Evolutionary conservation across 805 yeast genomes (phyloP), one percentile per base, ranked within the genome.

Genomic region (Wickerhamiella lipophila): DNA sequence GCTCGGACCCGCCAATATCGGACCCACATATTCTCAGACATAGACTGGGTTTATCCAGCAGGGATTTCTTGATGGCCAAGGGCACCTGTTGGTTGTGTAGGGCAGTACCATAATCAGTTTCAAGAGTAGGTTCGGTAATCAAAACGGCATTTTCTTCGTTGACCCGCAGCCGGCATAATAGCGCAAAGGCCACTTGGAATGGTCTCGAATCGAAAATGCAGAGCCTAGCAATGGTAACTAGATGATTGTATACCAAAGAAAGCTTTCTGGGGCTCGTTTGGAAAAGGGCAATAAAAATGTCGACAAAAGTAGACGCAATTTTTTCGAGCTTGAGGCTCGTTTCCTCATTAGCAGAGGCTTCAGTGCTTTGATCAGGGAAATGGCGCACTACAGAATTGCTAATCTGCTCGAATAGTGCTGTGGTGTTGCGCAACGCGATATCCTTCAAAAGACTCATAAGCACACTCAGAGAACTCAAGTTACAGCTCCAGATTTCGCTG

Each of bases 31-130:
- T 23, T 29, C 50, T 49, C 23, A 58, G 69, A 39, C 60, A 61
- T 41, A 64, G 60, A 6, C 66, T 57, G 6, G 56, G 58, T 13
- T 55, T 64, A 23, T 67, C 65, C 19, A 60, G 59, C 1, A 64
- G 60, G 5, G 63, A 60, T 2, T 64, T 49, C 0, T 76, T 68
- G 2, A 64, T 52, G 29, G 60, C 64, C 34, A 68, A 69, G 0
- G 70, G 65, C 1, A 67, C 60, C 18, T 64, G 65, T 48, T 74
- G 60, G 36, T 49, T 47, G 11, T 58, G 46, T 1, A 62, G 13
- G 5, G 52, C 53, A 26, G 35, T 29, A 4, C 57, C 56, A 39
- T 58, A 58, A 25, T 52, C 50, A 13, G 42, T 38, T 19, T 56
- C 61, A 6, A 56, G 15, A 2, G 39, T 35, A 2, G 56, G 56